phyloP scores from a whole-genome alignment of 352 stramenopile species.

The Pythium grandisporangium region DNA sequence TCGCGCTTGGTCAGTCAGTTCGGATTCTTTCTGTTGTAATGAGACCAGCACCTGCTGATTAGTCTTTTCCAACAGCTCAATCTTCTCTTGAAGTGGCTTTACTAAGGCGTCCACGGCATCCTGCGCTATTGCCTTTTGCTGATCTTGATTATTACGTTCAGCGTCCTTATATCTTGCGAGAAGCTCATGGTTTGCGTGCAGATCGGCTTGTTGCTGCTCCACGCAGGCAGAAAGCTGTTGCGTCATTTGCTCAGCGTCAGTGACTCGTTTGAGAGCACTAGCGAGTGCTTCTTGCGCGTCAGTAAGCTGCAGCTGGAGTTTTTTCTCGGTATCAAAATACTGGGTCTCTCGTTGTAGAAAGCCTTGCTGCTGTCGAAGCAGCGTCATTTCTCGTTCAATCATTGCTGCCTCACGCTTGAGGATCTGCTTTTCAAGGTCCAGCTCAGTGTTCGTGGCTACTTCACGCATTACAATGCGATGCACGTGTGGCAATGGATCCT shows the following conservation, averaged over 20 bases:
- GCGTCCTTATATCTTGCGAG: too few species aligned
- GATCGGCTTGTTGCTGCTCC: neutral
- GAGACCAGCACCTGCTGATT: neutral
- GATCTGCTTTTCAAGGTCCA: slow-evolving; percentile 40
- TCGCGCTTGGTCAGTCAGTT: neutral
- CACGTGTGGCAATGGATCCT: neutral
- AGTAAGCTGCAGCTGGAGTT: slow-evolving; percentile 13
- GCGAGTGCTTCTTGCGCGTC: slow-evolving; percentile 21
- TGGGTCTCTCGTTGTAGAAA: slow-evolving; percentile 27
- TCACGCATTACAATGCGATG: slow-evolving; percentile 33
- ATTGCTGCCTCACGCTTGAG: slow-evolving; percentile 27
- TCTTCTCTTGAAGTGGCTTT: neutral
- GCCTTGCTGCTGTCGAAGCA: slow-evolving; percentile 24
- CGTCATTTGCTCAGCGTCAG: slow-evolving; percentile 14
- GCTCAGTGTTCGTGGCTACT: slow-evolving; percentile 45
- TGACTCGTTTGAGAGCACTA: slow-evolving; percentile 6
- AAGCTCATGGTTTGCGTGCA: too few species aligned
- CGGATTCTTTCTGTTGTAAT: neutral
- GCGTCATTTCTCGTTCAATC: slow-evolving; percentile 15
- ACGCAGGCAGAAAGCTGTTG: neutral
- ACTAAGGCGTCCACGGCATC: neutral
- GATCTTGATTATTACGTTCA: too few species aligned
- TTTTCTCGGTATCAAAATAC: slow-evolving; percentile 21
- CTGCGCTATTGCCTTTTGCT: neutral
- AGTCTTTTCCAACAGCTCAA: neutral